phyloP scores from a whole-genome alignment of 2,329 filamentous ascomycete species.

The Didymella pinodella region DNA sequence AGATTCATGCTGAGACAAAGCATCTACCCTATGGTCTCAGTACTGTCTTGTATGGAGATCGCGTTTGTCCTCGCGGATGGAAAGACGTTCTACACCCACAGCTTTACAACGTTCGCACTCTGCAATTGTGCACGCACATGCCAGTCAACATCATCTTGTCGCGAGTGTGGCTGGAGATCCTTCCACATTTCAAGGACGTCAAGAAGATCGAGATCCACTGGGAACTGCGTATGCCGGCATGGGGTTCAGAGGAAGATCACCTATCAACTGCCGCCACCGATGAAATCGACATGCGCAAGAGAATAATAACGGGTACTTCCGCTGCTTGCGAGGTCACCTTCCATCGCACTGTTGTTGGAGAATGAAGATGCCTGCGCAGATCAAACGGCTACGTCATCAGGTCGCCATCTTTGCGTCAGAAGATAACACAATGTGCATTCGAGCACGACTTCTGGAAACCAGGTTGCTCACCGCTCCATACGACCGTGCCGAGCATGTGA shows the following conservation, averaged over 20 bases:
- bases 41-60: constrained; percentile 6
- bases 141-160: constrained; percentile 7
- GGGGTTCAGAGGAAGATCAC: constrained; percentile 10
- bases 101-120: not conserved
- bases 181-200: constrained; percentile 5
- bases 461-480: constrained; percentile 6
- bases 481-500: constrained; percentile 1
- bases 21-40: constrained; percentile 1
- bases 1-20: constrained; percentile 11
- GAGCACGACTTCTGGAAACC: not conserved
- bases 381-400: not conserved
- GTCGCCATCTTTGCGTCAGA: not conserved
- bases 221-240: constrained; percentile 8
- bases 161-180: constrained; percentile 7
- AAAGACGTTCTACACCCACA: not conserved
- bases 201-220: constrained; percentile 7
- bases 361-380: not conserved
- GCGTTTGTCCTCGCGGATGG: not conserved
- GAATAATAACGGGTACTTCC: not conserved
- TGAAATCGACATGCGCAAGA: constrained; percentile 3
- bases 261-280: constrained; percentile 9
- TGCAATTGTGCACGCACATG: constrained; percentile 9
- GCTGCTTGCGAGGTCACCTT: constrained; percentile 5
- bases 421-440: not conserved
- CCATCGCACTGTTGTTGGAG: constrained; percentile 5